Conservation (phyloP, 768 basidiomycete genomes). For the Mycena pura region DNA sequence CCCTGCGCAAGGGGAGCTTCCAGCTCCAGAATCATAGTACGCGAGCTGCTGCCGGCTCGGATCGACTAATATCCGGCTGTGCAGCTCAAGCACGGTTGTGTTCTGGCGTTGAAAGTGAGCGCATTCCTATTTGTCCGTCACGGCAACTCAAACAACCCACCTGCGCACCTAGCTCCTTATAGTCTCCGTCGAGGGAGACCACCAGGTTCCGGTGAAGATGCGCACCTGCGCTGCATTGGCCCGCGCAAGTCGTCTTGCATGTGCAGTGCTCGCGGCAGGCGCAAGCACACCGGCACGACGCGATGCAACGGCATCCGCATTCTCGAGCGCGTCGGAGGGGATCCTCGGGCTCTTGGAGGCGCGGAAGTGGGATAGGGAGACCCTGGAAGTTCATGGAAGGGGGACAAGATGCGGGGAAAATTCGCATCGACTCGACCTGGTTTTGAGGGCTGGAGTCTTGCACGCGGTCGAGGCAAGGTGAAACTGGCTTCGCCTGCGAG, state of each 20-base stretch:
- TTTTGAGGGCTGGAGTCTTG: no score
- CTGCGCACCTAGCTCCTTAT: not conserved
- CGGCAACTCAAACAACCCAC: not conserved
- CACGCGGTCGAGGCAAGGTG: no score
- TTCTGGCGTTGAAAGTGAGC: slow-evolving; percentile 9
- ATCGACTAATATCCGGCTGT: slow-evolving; percentile 21
- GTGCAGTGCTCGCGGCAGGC: slow-evolving; percentile 20
- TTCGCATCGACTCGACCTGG: no score
- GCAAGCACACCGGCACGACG: slow-evolving; percentile 17
- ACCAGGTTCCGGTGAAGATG: slow-evolving; percentile 14
- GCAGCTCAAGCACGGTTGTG: slow-evolving; percentile 30
- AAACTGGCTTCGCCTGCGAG: no score
- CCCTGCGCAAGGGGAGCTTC: not conserved
- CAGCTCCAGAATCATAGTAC: slow-evolving; percentile 28
- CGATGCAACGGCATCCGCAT: slow-evolving; percentile 20
- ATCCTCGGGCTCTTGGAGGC: not conserved
- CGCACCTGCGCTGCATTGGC: slow-evolving; percentile 1
- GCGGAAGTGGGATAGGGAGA: slow-evolving; percentile 16
- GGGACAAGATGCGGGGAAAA: no score
- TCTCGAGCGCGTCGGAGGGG: slow-evolving; percentile 1
- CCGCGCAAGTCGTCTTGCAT: slow-evolving; percentile 9
- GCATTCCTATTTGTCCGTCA: not conserved
- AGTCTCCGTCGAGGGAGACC: slow-evolving; percentile 12
- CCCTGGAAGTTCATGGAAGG: slow-evolving; percentile 22
- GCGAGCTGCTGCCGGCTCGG: slow-evolving; percentile 25